Evolutionary conservation across 306 rosid genomes (phyloP), one percentile per base, ranked within the genome.

Genomic region (Vigna reflexopilosa): DNA sequence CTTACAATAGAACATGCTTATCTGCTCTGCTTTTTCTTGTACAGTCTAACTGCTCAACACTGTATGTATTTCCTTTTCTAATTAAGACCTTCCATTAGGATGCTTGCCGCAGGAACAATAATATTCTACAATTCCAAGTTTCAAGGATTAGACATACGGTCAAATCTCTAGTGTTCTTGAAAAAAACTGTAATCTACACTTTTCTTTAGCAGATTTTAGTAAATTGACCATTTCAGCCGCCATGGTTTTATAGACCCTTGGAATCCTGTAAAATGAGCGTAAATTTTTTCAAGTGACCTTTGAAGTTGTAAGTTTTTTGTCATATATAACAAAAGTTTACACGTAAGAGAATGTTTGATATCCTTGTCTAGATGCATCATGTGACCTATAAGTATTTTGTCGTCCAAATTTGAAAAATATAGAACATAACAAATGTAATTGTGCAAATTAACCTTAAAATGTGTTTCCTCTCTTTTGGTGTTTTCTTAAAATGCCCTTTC

Each of bases 91-190:
- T 79, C 78, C 32, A 28, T 32, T 85, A 86, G 89, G 83, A 68
- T 78, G 71, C 52, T 82, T 73, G 77, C 73, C 67, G 81, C 87
- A 14, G 86, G 85, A 84, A 67, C 13, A 28, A 57, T 75, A 72
- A 57, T 80, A 77, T 50, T 80, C 67, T 85, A 47, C 75, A 76
- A 65, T 75, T 72, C 83, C 54, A 72, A 72, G 67, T 87, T 68
- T 79, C 88, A 88, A 77, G 86, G 80, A 67, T 63, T 90, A 80
- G 72, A 86, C 81, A 68, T 67, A 82, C 67, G 90, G 19, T 70
- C 78, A n/a, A 59, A 84, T 64, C 80, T 83, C 17, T 73, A 66
- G 75, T 58, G 20, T 78, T 72, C 38, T 73, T 49, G 68, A 30
- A 67, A 58, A 73, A 26, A 26, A 57, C 50, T 73, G 49, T 50